Percentiles rank a stretch among this genome's conserved stretches.
phyloP scores from a whole-genome alignment of 371 early-diverging fungal genomes.

The Vairimorpha apis region DNA sequence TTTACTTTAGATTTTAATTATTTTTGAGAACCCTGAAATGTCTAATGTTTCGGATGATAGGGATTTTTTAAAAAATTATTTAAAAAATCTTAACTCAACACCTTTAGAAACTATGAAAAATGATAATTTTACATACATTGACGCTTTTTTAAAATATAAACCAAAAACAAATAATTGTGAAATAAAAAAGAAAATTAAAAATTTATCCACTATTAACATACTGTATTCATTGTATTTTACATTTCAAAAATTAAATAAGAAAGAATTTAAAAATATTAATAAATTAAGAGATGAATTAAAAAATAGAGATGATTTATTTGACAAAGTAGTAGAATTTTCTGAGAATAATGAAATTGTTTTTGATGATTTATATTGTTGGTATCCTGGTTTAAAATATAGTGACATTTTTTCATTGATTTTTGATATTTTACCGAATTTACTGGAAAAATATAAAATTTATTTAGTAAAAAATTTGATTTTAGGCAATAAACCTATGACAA shows the following conservation, averaged over 20 bases:
- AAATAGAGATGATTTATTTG: conserved; percentile 38
- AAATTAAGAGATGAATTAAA: conserved; percentile 31
- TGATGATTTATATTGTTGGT: conserved; percentile 48
- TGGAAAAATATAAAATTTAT: conserved; percentile 38
- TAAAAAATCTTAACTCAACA: not conserved
- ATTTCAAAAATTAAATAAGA: conserved; percentile 27
- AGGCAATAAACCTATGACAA: not conserved
- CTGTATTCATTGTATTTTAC: conserved; percentile 30
- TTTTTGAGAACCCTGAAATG: conserved; percentile 4
- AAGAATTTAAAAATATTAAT: conserved; percentile 29
- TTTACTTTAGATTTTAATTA: no score
- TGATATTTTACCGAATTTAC: conserved; percentile 50
- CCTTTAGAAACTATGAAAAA: not conserved
- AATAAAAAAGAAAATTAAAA: conserved; percentile 14
- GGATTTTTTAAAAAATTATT: not conserved
- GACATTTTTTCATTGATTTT: conserved; percentile 35
- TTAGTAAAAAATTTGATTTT: conserved; percentile 13
- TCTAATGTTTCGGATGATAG: conserved; percentile 1
- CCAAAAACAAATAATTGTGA: not conserved
- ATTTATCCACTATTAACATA: conserved; percentile 29
- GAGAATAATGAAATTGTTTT: conserved; percentile 22
- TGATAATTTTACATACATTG: not conserved
- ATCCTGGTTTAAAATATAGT: conserved; percentile 37
- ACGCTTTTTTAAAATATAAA: conserved; percentile 3
- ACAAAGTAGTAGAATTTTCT: conserved; percentile 10